Evolutionary conservation across 441 rosid genomes (phyloP), one percentile per base, ranked within the genome.

Genomic region (Iberis amara): DNA sequence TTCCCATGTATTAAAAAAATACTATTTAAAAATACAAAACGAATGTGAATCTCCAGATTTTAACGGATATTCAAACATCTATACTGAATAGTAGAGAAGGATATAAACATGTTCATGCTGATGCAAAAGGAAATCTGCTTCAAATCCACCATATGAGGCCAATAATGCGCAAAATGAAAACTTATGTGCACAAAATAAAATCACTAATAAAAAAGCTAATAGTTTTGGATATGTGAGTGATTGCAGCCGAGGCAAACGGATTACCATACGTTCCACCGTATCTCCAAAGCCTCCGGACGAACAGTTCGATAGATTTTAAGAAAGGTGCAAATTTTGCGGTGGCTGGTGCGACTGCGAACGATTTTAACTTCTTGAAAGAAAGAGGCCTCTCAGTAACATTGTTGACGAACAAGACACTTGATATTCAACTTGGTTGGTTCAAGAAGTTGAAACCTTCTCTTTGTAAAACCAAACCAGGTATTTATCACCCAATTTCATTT

Each of bases 261-360:
- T 44, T 82, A 61, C 89, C 89, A 7, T 59, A 65, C 55, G 28
- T 82, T 58, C 73, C 68, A 11, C 94, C 96, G 1, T 87, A 75
- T 61, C 68, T 84, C 4, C 73, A 59, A 21, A 47, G 75, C 1
- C 50, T 27, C 11, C 43, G 53, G 30, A 60, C 68, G 11, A 64
- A 64, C 7, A 4, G 1, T 27, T 28, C 67, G 27, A 57, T 61
- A 41, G 47, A 60, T 61, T 60, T 57, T 12, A 45, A 41, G 23
- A 61, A 51, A 1, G 94, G 90, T 8, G 86, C 70, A 10, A 87
- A 82, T 64, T 80, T 82, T 39, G 96, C 94, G 5, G 89, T 87
- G 32, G 74, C 84, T 0, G 90, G 94, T 41, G 90, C 96, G 1
- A 84, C 94, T 1, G 83, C 94, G 1, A 76, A 80, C 6, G 73